Conservation (phyloP, 306 rosid species). For the Prunus dulcis region DNA sequence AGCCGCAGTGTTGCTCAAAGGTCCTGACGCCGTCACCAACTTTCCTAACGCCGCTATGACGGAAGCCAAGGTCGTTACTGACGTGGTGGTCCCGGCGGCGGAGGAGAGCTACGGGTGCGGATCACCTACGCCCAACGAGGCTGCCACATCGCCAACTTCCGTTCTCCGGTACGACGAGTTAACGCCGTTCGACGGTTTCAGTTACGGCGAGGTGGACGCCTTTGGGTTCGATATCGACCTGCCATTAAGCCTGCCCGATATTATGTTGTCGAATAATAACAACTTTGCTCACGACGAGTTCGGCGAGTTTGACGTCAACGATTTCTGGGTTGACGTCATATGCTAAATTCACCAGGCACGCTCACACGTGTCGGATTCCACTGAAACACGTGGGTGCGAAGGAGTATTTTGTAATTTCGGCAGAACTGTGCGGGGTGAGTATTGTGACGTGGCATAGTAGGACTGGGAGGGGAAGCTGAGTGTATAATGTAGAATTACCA, state of each 20-base stretch:
- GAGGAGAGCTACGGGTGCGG: slow-evolving; percentile 11
- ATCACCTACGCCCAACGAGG: neutral
- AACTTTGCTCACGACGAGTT: slow-evolving; percentile 50
- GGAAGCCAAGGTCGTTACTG: neutral
- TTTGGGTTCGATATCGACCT: slow-evolving; percentile 43
- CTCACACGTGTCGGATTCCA: neutral
- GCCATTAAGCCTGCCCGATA: slow-evolving; percentile 45
- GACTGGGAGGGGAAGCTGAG: neutral
- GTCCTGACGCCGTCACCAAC: slow-evolving; percentile 62
- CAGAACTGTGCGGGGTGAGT: neutral
- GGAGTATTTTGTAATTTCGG: slow-evolving; percentile 28
- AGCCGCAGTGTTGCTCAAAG: slow-evolving; percentile 64
- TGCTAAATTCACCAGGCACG: slow-evolving; percentile 11
- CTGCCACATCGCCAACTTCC: slow-evolving; percentile 54
- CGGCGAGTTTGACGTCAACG: slow-evolving; percentile 65
- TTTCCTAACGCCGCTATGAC: slow-evolving; percentile 32
- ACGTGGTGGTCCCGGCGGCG: neutral
- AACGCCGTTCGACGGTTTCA: slow-evolving; percentile 22
- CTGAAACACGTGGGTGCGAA: neutral
- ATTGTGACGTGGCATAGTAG: slow-evolving; percentile 1
- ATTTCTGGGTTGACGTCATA: slow-evolving; percentile 46
- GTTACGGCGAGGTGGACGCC: slow-evolving; percentile 38
- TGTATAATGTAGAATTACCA: slow-evolving; percentile 1
- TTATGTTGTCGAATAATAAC: slow-evolving; percentile 38
- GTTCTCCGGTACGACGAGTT: slow-evolving; percentile 38